These are phyloP conservation scores for Leishmania mexicana DNA, from an alignment of 208 protist species.

Conservation along the genomic window DNA sequence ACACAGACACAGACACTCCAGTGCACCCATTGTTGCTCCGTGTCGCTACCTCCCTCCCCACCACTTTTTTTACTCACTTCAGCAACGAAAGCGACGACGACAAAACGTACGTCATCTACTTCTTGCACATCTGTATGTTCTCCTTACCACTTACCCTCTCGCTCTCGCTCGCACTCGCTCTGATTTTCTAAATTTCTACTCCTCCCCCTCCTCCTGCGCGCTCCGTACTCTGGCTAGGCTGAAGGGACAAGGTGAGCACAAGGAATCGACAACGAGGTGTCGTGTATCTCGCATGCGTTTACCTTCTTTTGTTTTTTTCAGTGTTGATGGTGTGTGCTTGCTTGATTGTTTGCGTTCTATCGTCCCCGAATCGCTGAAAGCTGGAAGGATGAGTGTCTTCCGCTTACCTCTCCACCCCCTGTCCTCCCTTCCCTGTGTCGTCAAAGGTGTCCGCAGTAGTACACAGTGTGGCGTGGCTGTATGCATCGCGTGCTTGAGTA, in stretches of 20 bases:
- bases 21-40: not conserved
- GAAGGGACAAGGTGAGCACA: not conserved
- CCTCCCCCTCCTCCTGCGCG: not conserved
- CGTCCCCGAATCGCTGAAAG: not conserved
- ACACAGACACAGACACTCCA: not conserved
- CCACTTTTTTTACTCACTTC: not conserved
- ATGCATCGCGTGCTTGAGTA: not conserved
- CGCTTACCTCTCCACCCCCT: not conserved
- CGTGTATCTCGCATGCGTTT: not conserved
- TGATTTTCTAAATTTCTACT: not conserved
- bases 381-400: not conserved
- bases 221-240: not conserved
- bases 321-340: not conserved
- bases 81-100: not conserved
- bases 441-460: not conserved
- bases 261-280: not conserved
- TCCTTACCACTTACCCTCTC: not conserved
- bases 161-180: not conserved
- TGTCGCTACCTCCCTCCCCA: not conserved
- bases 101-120: not conserved
- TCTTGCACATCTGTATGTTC: not conserved
- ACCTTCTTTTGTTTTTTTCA: not conserved
- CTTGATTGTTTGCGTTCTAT: not conserved
- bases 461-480: no score
- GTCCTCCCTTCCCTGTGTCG: not conserved